These are phyloP conservation scores for Malania oleifera DNA, from an alignment of 164 flowering plant genomes.

Conservation along the genomic window DNA sequence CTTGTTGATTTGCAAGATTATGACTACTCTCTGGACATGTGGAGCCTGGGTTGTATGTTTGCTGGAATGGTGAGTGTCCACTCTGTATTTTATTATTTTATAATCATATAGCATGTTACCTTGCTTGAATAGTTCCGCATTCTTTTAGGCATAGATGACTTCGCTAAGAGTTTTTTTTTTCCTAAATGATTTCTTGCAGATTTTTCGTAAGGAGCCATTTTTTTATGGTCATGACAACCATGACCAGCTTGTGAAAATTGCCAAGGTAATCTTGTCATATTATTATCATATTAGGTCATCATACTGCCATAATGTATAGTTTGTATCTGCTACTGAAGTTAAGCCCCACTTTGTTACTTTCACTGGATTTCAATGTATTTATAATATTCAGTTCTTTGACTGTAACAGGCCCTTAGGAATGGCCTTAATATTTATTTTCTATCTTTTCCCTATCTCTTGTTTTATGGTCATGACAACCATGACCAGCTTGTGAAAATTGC, in stretches of 20 bases:
- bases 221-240: constrained; percentile 88
- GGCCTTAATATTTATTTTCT: too few species aligned
- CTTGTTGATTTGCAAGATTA: constrained; percentile 60
- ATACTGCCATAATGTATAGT: too few species aligned
- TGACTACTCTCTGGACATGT: constrained; percentile 57
- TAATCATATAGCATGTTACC: not conserved
- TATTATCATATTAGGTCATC: too few species aligned
- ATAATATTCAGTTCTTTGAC: too few species aligned
- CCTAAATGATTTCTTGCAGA: constrained; percentile 30
- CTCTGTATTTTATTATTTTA: not conserved
- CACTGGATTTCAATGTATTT: too few species aligned
- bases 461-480: too few species aligned
- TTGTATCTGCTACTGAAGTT: too few species aligned
- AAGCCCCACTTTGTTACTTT: too few species aligned
- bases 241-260: constrained; percentile 87
- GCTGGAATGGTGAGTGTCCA: constrained; percentile 52
- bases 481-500: too few species aligned
- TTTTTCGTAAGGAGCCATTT: constrained; percentile 82
- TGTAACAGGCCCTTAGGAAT: too few species aligned
- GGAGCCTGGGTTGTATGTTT: constrained; percentile 71
- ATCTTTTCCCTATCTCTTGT: not conserved
- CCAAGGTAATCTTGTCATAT: constrained; percentile 48
- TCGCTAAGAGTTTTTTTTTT: not conserved
- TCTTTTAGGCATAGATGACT: not conserved
- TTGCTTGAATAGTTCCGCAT: not conserved